Evolutionary conservation across 176 grass and related monocot species (phyloP).

Genomic region (Avena atlantica): DNA sequence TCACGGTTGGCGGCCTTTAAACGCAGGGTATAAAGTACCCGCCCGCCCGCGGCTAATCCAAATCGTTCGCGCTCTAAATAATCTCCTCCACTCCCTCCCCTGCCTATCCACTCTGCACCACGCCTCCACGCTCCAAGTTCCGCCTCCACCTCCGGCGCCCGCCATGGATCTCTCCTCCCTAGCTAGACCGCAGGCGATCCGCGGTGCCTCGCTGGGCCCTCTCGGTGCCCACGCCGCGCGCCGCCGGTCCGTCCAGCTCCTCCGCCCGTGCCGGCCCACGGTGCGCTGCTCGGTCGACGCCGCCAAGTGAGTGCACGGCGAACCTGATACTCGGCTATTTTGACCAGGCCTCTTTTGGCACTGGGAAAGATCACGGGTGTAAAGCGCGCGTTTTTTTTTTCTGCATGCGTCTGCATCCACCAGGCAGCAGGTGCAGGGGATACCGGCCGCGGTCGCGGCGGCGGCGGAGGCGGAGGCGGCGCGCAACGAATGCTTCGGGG

Average conservation of each 20-base stretch:
- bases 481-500: constrained; percentile 68
- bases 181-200: not conserved
- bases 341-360: not conserved
- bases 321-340: not conserved
- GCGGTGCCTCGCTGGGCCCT: not conserved
- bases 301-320: constrained; percentile 38
- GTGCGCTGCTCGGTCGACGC: constrained; percentile 77
- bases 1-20: constrained; percentile 5
- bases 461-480: constrained; percentile 51
- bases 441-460: constrained; percentile 36
- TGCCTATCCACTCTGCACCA: constrained; percentile 37
- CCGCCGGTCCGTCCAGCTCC: constrained; percentile 23
- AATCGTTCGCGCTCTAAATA: constrained; percentile 20
- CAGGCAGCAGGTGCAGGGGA: constrained; percentile 42
- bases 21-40: constrained; percentile 23
- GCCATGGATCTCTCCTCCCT: constrained; percentile 30
- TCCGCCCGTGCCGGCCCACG: constrained; percentile 36
- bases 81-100: constrained; percentile 24
- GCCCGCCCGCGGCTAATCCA: constrained; percentile 13
- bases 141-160: too few species aligned
- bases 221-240: constrained; percentile 22
- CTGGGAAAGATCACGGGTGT: not conserved
- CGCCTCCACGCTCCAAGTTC: not conserved
- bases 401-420: not conserved
- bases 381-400: not conserved